Conservation (phyloP, 1,284 basidiomycete species). For the Cystobasidiaceae sp. region DNA sequence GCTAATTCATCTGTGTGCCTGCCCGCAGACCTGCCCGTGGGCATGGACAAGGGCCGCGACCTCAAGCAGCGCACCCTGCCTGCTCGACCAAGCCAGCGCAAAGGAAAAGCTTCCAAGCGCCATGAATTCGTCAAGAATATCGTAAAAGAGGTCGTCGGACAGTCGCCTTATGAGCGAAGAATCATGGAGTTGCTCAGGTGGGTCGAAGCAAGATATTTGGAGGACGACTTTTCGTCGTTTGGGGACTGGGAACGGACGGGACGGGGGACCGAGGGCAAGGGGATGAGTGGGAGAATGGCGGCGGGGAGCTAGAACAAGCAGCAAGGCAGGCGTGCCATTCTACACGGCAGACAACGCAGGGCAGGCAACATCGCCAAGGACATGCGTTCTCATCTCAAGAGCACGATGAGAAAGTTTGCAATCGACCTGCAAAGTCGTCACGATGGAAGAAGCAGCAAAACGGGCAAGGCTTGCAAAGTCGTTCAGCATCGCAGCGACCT, state of each 20-base stretch:
- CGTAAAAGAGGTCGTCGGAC: conserved; percentile 84
- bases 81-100: conserved; percentile 80
- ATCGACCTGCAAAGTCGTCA: too few species aligned
- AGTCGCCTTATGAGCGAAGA: conserved; percentile 96
- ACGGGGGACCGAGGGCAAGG: not conserved
- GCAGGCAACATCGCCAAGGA: too few species aligned
- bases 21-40: conserved; percentile 73
- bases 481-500: too few species aligned
- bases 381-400: too few species aligned
- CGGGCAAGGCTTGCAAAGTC: too few species aligned
- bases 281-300: not conserved
- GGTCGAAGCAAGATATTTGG: not conserved
- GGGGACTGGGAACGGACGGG: not conserved
- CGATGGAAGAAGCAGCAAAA: too few species aligned
- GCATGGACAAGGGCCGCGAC: conserved; percentile 87
- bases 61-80: conserved; percentile 79
- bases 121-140: conserved; percentile 86
- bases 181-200: conserved; percentile 76
- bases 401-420: too few species aligned
- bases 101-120: conserved; percentile 76
- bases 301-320: too few species aligned
- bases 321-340: too few species aligned
- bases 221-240: not conserved
- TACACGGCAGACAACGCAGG: too few species aligned
- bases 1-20: not conserved